Evolutionary conservation across 768 basidiomycete genomes (phyloP).

Genomic region (Kwoniella sp.): DNA sequence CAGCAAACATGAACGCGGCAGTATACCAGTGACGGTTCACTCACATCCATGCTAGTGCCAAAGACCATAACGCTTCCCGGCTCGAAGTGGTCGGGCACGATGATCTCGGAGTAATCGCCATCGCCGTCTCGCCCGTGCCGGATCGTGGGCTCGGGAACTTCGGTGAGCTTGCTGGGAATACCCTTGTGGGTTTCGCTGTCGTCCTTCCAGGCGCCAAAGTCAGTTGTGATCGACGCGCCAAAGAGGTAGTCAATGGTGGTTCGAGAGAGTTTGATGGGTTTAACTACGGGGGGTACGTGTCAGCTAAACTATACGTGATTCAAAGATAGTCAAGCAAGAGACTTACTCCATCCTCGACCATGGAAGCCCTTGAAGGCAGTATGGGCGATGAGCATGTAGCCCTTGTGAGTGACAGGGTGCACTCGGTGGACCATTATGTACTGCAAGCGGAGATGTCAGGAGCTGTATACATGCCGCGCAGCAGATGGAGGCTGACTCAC

Average conservation of each 20-base stretch:
- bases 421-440: slow-evolving; percentile 93
- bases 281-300: slow-evolving; percentile 61
- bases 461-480: neutral
- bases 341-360: slow-evolving; percentile 73
- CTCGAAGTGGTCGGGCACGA: slow-evolving; percentile 86
- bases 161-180: slow-evolving; percentile 68
- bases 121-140: slow-evolving; percentile 67
- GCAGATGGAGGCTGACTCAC: slow-evolving; percentile 60
- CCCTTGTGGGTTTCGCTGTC: slow-evolving; percentile 67
- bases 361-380: slow-evolving; percentile 84
- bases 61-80: slow-evolving; percentile 94
- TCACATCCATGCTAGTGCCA: slow-evolving; percentile 71
- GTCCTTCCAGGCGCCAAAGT: slow-evolving; percentile 62
- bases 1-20: neutral
- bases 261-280: slow-evolving; percentile 77
- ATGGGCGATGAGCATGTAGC: slow-evolving; percentile 87
- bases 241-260: slow-evolving; percentile 78
- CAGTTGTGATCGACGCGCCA: slow-evolving; percentile 73
- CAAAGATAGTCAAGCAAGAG: too few species aligned
- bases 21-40: slow-evolving; percentile 3
- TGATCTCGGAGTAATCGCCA: slow-evolving; percentile 74
- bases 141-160: slow-evolving; percentile 65
- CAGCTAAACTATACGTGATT: too few species aligned
- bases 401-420: slow-evolving; percentile 84
- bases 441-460: slow-evolving; percentile 57